Conservation (phyloP, 305 asterid genomes). For the Ilex paraguariensis region DNA sequence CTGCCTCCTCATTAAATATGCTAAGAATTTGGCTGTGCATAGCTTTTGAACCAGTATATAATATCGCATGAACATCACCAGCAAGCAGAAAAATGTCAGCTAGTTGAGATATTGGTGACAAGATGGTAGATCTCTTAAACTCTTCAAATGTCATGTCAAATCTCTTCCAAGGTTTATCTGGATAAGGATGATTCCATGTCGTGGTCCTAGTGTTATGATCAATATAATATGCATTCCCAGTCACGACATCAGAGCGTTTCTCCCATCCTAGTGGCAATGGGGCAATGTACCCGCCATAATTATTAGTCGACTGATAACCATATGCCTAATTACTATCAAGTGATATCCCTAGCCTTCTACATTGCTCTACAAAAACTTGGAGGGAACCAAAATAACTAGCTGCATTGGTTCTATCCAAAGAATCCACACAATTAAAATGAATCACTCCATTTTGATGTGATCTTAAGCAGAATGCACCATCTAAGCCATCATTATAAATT, state of each 20-base stretch:
- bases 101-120: conserved; percentile 79
- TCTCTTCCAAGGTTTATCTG: conserved; percentile 99
- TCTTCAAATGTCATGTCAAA: conserved; percentile 98
- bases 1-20: conserved; percentile 92
- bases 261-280: conserved; percentile 99
- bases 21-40: conserved; percentile 99
- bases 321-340: conserved; percentile 87
- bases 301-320: conserved; percentile 66
- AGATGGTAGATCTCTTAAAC: conserved; percentile 91
- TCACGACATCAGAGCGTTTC: conserved; percentile 89
- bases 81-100: conserved; percentile 89
- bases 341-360: conserved; percentile 94
- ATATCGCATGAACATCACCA: conserved; percentile 95
- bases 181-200: conserved; percentile 99
- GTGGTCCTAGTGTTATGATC: conserved; percentile 98
- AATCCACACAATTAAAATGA: conserved; percentile 98
- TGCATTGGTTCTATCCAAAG: conserved; percentile 98
- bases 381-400: conserved; percentile 99
- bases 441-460: conserved; percentile 97
- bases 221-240: conserved; percentile 88
- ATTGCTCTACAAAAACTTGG: conserved; percentile 94
- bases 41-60: conserved; percentile 97
- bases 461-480: conserved; percentile 95
- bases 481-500: conserved; percentile 66
- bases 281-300: conserved; percentile 73